Evolutionary conservation across 2,329 filamentous ascomycete genomes (phyloP).

Genomic region (Incumbomyces lentus): DNA sequence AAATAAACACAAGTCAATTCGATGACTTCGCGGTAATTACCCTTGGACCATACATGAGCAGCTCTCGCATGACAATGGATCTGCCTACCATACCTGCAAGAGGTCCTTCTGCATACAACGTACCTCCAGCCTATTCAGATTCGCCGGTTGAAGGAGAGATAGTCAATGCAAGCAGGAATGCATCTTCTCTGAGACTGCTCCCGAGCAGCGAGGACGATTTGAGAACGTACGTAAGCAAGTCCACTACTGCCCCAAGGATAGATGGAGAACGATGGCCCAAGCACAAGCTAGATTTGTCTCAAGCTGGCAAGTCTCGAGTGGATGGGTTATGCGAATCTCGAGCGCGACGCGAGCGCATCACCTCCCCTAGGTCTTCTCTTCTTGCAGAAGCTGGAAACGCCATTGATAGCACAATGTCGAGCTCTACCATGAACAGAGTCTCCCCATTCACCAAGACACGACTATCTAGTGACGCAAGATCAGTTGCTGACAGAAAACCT

Average conservation of each 20-base stretch:
- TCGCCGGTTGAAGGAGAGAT: constrained; percentile 23
- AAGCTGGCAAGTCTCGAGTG: constrained; percentile 12
- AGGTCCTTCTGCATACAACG: constrained; percentile 30
- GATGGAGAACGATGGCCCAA: constrained; percentile 13
- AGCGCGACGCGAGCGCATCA: constrained; percentile 10
- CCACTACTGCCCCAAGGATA: constrained; percentile 11
- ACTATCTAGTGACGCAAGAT: constrained; percentile 18
- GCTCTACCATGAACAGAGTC: constrained; percentile 11
- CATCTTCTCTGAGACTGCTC: constrained; percentile 36
- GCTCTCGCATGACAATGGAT: neutral
- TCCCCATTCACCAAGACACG: constrained; percentile 20
- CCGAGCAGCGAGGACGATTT: constrained; percentile 31
- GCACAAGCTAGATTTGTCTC: constrained; percentile 15
- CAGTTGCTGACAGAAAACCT: constrained; percentile 21
- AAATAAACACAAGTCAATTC: neutral
- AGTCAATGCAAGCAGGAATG: constrained; percentile 26
- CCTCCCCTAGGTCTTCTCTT: constrained; percentile 17
- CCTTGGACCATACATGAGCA: constrained; percentile 1
- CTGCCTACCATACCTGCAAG: constrained; percentile 15
- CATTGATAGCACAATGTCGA: constrained; percentile 9
- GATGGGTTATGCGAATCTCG: constrained; percentile 11
- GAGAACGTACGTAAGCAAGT: constrained; percentile 30
- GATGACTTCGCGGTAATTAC: neutral
- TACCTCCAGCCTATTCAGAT: constrained; percentile 31
- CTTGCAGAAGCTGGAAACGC: constrained; percentile 12